Evolutionary conservation across 2,329 filamentous ascomycete species (phyloP), one percentile per base, ranked within the genome.

Genomic region (Hymenoscyphus fraxineus): DNA sequence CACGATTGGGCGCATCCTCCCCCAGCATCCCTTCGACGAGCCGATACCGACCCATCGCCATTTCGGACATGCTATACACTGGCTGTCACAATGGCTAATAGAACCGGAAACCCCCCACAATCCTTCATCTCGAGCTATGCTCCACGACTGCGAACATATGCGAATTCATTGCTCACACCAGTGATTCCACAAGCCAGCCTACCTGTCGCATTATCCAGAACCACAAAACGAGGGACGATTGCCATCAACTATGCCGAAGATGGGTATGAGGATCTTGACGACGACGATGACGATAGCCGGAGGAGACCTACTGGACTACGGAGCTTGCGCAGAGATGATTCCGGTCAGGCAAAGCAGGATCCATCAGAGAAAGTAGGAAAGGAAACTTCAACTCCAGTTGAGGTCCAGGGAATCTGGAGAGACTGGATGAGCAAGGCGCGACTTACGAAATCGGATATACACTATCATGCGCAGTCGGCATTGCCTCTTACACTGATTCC

Each of bases 201-300:
- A n/a, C 77, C 85, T 2, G 88, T 87, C 31, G 85, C 89, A 47
- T 80, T 85, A 65, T 84, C 91, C 72, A 87, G 94, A 75, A 96
- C 91, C n/a, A 98, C 95, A 9, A 98, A 99, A 81, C 90, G 95
- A 78, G 95, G 95, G 64, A 98, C 95, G 1, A 95, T 92, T 40
- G 91, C 94, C 68, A 95, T 98, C 79, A 99, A 97, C 80, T 99
- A 99, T 75, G 94, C 95, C 31, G 95, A 99, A 76, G 94, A 98
- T 76, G 93, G 93, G 58, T 96, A 89, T 74, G 94, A 97, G 70
- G 93, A 94, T 73, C 85, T 88, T 63, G 90, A 92, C 67, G 88
- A 90, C 59, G 90, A 92, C 67, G 89, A 92, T 63, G 82, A 85
- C 65, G 85, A 92, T 68, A 88, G 89, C 1, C 90, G 84, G 31